Base-by-base conservation (phyloP, 352 stramenopile genomes). In the Phytophthora colocasiae region DNA sequence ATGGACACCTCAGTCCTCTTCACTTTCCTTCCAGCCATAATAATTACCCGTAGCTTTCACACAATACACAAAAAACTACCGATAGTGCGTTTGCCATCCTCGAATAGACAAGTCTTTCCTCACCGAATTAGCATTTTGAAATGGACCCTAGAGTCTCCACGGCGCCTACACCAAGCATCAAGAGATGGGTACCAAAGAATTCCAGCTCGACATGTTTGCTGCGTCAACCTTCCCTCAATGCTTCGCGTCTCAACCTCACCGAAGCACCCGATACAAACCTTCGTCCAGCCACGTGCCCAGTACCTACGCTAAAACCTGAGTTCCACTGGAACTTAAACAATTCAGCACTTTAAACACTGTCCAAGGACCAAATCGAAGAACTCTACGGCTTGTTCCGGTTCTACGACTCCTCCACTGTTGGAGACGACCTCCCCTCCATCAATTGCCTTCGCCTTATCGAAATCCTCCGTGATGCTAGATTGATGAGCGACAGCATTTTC, bases 321-420 rank as follows among this genome's bases (percentile, higher is more conserved):
- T 82, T 83, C 44, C 80, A 89, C 49, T 89, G 80, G 80, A 86
- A 84, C 40, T 56, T 89, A 3, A 89, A 89, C 58, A 59, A 68
- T 9, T 71, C 34, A 5, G 77, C 75, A 9, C 38, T 83, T 4
- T 44, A 74, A 38, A 62, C 53, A 14, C 58, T 89, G 22, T 58
- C 57, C 2, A 22, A 58, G 7, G 19, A 45, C 4, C 75, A 89
- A 19, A 47, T 81, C 5, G 47, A 64, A 22, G 48, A 81, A 32
- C 68, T 87, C 12, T 85, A 91, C 39, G 53, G 70, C 10, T 34
- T 89, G 22, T 89, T 89, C 57, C 57, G 63, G 12, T 87, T 91
- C 54, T 91, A 89, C 61, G 77, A 89, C 46, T 89, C 81, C 2
- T 89, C 81, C 6, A 55, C 58, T 29, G 14, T 59, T 15, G 77